Conservation (phyloP, 768 basidiomycete genomes). For the Harrya chromipes region DNA sequence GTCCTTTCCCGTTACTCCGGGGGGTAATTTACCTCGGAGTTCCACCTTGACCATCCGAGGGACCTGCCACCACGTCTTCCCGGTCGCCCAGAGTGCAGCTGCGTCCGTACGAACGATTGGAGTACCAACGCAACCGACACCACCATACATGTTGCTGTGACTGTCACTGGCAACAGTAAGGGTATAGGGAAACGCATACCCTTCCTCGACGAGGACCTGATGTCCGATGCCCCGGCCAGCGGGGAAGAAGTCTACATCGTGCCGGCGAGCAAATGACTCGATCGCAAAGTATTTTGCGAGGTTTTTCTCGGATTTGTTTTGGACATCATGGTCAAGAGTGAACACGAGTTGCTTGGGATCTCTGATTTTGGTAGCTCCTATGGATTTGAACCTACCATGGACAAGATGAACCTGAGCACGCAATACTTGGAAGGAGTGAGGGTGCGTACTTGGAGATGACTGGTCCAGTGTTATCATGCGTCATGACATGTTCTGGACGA, state of each 20-base stretch:
- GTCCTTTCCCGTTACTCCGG: constrained; percentile 96
- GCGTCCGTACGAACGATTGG: constrained; percentile 96
- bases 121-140: constrained; percentile 95
- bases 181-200: constrained; percentile 94
- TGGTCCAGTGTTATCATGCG: constrained; percentile 97
- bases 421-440: not conserved
- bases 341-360: constrained; percentile 87
- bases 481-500: constrained; percentile 96
- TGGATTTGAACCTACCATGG: constrained; percentile 78
- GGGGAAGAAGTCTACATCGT: constrained; percentile 92
- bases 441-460: constrained; percentile 87
- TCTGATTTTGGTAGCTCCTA: constrained; percentile 82
- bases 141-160: constrained; percentile 99
- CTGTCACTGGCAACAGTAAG: constrained; percentile 96
- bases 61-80: constrained; percentile 99
- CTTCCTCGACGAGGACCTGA: constrained; percentile 96
- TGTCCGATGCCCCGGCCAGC: constrained; percentile 98
- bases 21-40: constrained; percentile 72
- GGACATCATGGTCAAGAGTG: constrained; percentile 97
- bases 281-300: constrained; percentile 89
- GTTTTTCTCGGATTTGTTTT: constrained; percentile 91
- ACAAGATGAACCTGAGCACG: not conserved
- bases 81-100: constrained; percentile 96
- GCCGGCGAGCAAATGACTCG: constrained; percentile 81
- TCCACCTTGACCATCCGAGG: constrained; percentile 96